phyloP scores from a whole-genome alignment of 2,329 filamentous ascomycete species.

The Trichoderma arundinaceum region DNA sequence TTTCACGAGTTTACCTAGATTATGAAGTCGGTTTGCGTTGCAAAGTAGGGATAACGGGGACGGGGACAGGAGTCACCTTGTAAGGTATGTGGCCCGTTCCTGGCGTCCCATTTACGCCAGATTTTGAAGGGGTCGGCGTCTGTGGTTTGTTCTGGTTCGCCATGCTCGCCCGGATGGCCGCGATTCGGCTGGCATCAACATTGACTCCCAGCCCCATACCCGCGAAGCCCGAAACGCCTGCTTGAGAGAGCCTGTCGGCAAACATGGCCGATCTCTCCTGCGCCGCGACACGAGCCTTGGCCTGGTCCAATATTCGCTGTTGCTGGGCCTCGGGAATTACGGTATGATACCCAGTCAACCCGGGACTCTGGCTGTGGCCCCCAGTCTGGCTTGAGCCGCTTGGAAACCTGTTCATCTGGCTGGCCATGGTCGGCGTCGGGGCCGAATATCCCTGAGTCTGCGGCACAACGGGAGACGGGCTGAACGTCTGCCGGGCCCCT shows the following conservation, averaged over 20 bases:
- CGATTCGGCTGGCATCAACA: slow-evolving; percentile 43
- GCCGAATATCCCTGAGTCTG: slow-evolving; percentile 44
- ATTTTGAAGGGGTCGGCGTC: slow-evolving; percentile 43
- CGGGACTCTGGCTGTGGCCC: slow-evolving; percentile 44
- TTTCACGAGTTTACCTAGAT: slow-evolving; percentile 9
- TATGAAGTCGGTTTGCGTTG: slow-evolving; percentile 36
- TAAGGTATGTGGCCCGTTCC: slow-evolving; percentile 42
- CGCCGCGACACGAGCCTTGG: slow-evolving; percentile 54
- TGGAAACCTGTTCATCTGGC: slow-evolving; percentile 44
- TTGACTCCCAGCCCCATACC: slow-evolving; percentile 45
- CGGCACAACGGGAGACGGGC: slow-evolving; percentile 48
- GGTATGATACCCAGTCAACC: slow-evolving; percentile 54
- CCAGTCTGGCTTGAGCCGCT: slow-evolving; percentile 43
- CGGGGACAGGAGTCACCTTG: slow-evolving; percentile 53
- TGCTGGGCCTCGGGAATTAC: slow-evolving; percentile 58
- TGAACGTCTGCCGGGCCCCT: slow-evolving; percentile 46
- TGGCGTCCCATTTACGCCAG: slow-evolving; percentile 46
- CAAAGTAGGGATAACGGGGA: slow-evolving; percentile 50
- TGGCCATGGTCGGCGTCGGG: slow-evolving; percentile 41
- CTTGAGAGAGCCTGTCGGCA: slow-evolving; percentile 54
- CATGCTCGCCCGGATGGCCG: slow-evolving; percentile 46
- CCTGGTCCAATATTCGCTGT: slow-evolving; percentile 58
- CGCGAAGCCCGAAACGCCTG: slow-evolving; percentile 48
- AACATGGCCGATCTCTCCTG: slow-evolving; percentile 51
- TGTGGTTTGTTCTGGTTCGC: slow-evolving; percentile 47